phyloP scores from a whole-genome alignment of 768 basidiomycete genomes.

The Rhodotorula kratochvilovae region DNA sequence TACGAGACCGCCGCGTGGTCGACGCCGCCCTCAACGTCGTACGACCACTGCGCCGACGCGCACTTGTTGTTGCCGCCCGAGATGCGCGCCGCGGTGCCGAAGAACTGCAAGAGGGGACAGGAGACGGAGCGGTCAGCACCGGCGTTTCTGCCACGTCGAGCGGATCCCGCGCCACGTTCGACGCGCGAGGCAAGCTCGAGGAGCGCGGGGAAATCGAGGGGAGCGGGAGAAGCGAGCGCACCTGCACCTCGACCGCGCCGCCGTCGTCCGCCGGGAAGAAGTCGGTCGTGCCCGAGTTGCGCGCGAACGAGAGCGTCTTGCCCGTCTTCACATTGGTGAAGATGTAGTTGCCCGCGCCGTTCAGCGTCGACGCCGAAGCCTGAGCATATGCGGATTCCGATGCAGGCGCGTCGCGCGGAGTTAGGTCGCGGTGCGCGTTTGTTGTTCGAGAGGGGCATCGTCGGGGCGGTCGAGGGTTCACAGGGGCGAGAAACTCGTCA shows the following conservation, averaged over 20 bases:
- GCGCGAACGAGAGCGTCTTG: conserved; percentile 16
- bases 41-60: conserved; percentile 18
- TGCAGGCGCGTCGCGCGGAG: background rate
- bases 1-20: conserved; percentile 35
- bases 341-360: conserved; percentile 33
- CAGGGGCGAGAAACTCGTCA: too few species aligned
- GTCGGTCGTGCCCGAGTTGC: conserved; percentile 21
- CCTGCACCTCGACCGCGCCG: conserved; percentile 26
- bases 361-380: conserved; percentile 19
- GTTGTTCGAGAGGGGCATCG: background rate
- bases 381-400: background rate
- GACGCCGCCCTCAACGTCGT: conserved; percentile 25
- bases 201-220: too few species aligned
- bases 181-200: too few species aligned
- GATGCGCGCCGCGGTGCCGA: conserved; percentile 15
- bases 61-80: conserved; percentile 39
- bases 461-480: background rate
- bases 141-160: too few species aligned
- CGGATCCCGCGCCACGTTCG: too few species aligned
- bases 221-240: background rate
- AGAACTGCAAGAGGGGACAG: background rate
- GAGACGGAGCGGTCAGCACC: too few species aligned
- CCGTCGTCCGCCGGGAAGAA: conserved; percentile 19
- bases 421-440: background rate
- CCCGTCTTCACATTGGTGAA: conserved; percentile 33